These are phyloP conservation scores for Anastatica hierochuntica DNA, from an alignment of 345 rosid species.

Conservation along the genomic window DNA sequence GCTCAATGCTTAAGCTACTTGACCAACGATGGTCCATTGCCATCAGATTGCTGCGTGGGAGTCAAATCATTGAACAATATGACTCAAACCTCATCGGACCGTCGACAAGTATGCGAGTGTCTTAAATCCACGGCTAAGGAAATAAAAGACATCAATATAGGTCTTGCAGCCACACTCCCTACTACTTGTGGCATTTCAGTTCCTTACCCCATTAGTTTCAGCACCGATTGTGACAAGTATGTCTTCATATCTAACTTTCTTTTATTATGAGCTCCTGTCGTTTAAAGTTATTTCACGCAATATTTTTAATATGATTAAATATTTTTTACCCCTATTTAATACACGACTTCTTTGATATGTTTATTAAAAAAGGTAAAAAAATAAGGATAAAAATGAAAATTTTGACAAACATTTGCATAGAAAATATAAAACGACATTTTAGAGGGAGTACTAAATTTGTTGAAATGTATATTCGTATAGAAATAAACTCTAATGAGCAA, in stretches of 20 bases:
- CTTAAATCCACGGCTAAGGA: slow-evolving; percentile 17
- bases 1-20: slow-evolving; percentile 32
- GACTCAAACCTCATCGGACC: slow-evolving; percentile 42
- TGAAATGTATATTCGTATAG: too few species aligned
- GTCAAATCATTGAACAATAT: slow-evolving; percentile 21
- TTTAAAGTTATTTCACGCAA: background rate
- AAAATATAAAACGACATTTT: too few species aligned
- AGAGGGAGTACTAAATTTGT: too few species aligned
- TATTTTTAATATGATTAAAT: too few species aligned
- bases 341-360: too few species aligned
- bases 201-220: slow-evolving; percentile 50
- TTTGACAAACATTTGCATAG: too few species aligned
- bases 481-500: too few species aligned
- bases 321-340: too few species aligned
- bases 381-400: too few species aligned
- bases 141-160: slow-evolving; percentile 9
- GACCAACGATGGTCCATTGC: slow-evolving; percentile 1
- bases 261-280: background rate
- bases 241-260: background rate
- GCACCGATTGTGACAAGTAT: slow-evolving; percentile 41
- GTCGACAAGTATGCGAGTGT: slow-evolving; percentile 38
- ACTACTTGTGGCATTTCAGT: slow-evolving; percentile 34
- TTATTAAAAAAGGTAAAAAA: too few species aligned
- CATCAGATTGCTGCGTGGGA: slow-evolving; percentile 39
- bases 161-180: slow-evolving; percentile 32